These are phyloP conservation scores for Fraxinus sp. DNA, from an alignment of 305 asterid species.

Conservation along the genomic window DNA sequence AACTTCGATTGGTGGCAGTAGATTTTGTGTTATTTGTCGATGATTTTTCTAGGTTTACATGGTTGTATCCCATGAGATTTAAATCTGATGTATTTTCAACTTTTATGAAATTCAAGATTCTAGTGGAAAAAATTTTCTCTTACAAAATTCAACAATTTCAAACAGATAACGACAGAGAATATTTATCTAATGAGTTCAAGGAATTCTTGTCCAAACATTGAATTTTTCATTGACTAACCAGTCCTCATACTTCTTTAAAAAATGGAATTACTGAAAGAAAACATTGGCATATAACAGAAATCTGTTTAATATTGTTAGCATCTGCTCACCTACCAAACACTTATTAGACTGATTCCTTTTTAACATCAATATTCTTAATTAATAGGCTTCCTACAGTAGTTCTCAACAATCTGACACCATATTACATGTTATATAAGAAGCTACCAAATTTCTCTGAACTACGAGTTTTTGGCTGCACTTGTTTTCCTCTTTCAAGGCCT, in stretches of 20 bases:
- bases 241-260: not conserved
- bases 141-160: not conserved
- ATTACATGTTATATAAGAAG: not conserved
- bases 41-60: not conserved
- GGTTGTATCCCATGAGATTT: not conserved
- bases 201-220: not conserved
- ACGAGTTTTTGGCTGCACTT: not conserved
- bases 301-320: not conserved
- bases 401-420: not conserved
- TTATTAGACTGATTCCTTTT: not conserved
- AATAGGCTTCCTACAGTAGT: not conserved
- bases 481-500: not conserved
- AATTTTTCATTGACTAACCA: not conserved
- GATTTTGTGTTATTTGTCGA: not conserved
- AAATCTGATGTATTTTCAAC: not conserved
- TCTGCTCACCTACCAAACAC: not conserved
- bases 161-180: not conserved
- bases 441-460: not conserved
- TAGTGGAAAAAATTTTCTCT: not conserved
- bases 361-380: not conserved
- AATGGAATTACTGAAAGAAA: not conserved
- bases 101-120: not conserved
- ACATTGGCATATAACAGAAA: not conserved
- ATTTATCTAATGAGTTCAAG: not conserved
- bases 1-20: not conserved